These are phyloP conservation scores for Phytophthora capsici DNA, from an alignment of 352 stramenopile genomes.

Conservation along the genomic window DNA sequence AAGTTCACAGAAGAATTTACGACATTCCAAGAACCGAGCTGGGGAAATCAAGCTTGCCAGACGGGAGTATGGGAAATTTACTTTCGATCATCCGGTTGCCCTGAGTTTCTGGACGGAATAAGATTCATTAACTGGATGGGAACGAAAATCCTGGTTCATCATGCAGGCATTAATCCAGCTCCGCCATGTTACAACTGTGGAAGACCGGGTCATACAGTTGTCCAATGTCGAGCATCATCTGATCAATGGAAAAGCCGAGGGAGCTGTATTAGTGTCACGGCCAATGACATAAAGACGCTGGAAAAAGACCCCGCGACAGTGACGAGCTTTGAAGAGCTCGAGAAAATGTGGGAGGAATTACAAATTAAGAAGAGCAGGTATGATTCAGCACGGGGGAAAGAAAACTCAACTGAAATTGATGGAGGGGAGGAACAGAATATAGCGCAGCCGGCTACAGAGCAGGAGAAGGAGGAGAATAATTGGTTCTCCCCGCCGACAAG, in stretches of 20 bases:
- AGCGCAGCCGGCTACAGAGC: no score
- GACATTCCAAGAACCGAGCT: conserved; percentile 4
- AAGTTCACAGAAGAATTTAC: not conserved
- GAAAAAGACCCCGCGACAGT: not conserved
- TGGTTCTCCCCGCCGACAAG: no score
- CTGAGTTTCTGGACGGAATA: not conserved
- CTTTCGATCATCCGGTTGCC: conserved; percentile 2
- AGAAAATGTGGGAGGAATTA: not conserved
- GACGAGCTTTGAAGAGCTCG: conserved; percentile 6
- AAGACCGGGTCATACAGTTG: not conserved
- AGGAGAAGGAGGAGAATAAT: no score
- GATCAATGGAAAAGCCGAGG: not conserved
- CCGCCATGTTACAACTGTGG: conserved; percentile 9
- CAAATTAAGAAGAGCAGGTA: no score
- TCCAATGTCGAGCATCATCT: not conserved
- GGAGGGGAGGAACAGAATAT: no score
- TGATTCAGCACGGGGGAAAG: no score
- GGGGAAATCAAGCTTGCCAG: not conserved
- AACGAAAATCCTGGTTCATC: conserved; percentile 1
- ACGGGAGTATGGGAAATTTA: conserved; percentile 9
- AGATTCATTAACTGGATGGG: conserved; percentile 6
- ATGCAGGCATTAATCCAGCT: not conserved
- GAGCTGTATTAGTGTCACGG: not conserved
- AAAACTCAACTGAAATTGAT: no score
- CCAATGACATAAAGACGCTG: not conserved